Percentiles rank a stretch among this genome's conserved stretches.
Evolutionary conservation across 805 yeast genomes (phyloP).

Genomic region (Wickerhamiella hasegawae): DNA sequence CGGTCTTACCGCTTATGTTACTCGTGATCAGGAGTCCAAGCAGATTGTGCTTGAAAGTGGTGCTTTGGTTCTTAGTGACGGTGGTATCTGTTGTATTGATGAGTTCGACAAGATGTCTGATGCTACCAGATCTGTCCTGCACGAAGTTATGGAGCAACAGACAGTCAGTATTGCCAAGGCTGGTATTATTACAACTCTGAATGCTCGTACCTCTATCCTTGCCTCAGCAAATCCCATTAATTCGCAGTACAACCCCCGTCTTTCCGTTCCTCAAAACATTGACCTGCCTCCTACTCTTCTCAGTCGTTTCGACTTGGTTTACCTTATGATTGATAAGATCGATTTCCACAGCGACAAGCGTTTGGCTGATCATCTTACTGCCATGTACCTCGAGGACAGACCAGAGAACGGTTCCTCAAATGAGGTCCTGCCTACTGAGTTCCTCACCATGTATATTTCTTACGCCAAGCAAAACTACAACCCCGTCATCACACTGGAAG

Average conservation of each 20-base stretch:
- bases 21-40: constrained; percentile 84
- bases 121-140: constrained; percentile 82
- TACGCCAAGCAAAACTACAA: constrained; percentile 77
- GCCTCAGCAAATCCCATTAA: constrained; percentile 97
- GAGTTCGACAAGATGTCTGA: constrained; percentile 98
- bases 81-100: constrained; percentile 97
- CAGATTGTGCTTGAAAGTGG: constrained; percentile 92
- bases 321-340: constrained; percentile 79
- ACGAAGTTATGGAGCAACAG: constrained; percentile 99
- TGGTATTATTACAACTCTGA: constrained; percentile 90
- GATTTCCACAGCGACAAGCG: constrained; percentile 74
- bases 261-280: constrained; percentile 89
- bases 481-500: constrained; percentile 68
- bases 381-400: constrained; percentile 76
- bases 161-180: constrained; percentile 97
- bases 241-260: constrained; percentile 83
- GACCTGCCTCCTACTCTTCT: constrained; percentile 93
- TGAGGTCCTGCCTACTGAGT: constrained; percentile 72
- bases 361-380: constrained; percentile 79
- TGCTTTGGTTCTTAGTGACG: constrained; percentile 90
- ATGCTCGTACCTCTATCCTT: constrained; percentile 87
- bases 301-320: constrained; percentile 89
- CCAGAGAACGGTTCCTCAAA: constrained; percentile 54
- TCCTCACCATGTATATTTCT: constrained; percentile 74
- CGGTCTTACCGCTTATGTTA: constrained; percentile 93